These are phyloP conservation scores for Daldinia loculata DNA, from an alignment of 495 filamentous ascomycete genomes.

Conservation along the genomic window DNA sequence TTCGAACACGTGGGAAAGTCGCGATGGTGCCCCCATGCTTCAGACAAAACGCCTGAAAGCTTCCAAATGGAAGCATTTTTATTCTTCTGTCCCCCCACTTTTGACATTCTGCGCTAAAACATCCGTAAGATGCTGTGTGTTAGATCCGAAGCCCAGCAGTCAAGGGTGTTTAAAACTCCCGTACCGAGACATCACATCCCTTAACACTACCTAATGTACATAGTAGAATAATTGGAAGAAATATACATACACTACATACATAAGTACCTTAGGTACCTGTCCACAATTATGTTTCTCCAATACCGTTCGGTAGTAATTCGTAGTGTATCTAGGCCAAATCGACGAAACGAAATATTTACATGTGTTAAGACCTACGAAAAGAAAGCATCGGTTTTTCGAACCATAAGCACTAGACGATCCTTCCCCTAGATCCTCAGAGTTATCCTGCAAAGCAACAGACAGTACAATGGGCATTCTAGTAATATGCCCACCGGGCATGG, in stretches of 20 bases:
- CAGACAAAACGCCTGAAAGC: not conserved
- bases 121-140: not conserved
- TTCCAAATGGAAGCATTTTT: constrained; percentile 22
- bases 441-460: not conserved
- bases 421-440: not conserved
- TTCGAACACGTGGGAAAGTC: constrained; percentile 41
- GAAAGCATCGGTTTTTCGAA: not conserved
- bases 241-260: too few relatives aligned
- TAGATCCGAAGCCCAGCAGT: not conserved
- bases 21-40: constrained; percentile 12
- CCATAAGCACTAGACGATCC: not conserved
- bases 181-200: not conserved
- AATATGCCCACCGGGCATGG: not conserved
- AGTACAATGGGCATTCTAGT: not conserved
- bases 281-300: too few relatives aligned
- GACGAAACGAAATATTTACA: not conserved
- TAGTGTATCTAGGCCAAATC: too few relatives aligned
- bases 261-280: too few relatives aligned
- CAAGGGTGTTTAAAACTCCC: not conserved
- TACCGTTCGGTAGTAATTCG: too few relatives aligned
- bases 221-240: too few relatives aligned
- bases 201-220: not conserved
- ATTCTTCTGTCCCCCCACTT: constrained; percentile 23
- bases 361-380: not conserved
- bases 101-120: constrained; percentile 8